Evolutionary conservation across 192 early-diverging fungal species (phyloP).

Genomic region (Backusella mclennaniae): DNA sequence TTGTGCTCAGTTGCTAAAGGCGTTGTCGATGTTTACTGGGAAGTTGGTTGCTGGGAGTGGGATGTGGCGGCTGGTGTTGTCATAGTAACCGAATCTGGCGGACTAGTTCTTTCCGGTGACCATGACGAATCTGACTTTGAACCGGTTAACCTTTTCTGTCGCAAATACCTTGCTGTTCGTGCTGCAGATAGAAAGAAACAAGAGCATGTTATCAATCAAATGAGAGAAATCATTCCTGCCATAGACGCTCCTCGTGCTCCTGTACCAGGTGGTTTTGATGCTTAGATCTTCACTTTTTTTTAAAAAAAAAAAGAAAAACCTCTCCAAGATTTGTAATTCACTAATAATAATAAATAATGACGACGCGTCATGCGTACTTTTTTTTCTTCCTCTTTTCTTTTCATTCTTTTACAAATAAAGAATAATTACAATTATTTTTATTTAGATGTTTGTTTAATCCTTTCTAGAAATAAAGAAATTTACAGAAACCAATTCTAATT

Average conservation of each 20-base stretch:
- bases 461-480: constrained; percentile 42
- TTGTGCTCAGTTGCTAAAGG: constrained; percentile 83
- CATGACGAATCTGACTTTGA: constrained; percentile 34
- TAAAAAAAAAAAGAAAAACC: not conserved
- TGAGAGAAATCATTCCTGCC: constrained; percentile 59
- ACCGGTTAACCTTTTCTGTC: constrained; percentile 43
- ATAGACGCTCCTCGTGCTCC: constrained; percentile 44
- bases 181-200: constrained; percentile 48
- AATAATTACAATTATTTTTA: not conserved
- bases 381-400: not conserved
- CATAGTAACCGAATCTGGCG: constrained; percentile 84
- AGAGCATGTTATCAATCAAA: constrained; percentile 50
- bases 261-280: constrained; percentile 31
- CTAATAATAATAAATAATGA: not conserved
- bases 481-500: constrained; percentile 46
- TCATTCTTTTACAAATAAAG: not conserved
- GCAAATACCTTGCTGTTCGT: constrained; percentile 56
- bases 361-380: not conserved
- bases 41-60: constrained; percentile 76
- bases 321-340: not conserved
- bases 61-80: constrained; percentile 89
- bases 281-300: not conserved
- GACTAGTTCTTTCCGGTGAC: constrained; percentile 64
- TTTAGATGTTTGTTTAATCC: not conserved
- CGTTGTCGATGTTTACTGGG: constrained; percentile 87